Evolutionary conservation across 306 rosid genomes (phyloP), one percentile per base, ranked within the genome.

Genomic region (Inga leiocalycina): DNA sequence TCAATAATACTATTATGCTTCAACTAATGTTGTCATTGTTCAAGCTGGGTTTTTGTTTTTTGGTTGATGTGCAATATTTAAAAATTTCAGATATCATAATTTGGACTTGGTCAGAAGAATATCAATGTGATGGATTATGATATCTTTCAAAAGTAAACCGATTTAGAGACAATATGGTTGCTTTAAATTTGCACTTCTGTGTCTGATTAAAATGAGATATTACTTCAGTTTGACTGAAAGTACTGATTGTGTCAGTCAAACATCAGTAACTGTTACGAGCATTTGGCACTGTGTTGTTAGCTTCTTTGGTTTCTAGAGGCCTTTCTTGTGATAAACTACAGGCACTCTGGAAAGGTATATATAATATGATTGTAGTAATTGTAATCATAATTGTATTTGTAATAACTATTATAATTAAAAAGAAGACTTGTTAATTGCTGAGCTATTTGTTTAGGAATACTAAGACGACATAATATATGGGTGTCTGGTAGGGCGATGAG

Each of bases 181-280:
- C 20, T 22, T 84, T 84, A 68, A 75, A 76, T 80, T 46, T 59
- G 71, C 37, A 80, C n/a, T 15, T 35, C 39, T 35, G 13, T 80
- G 57, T 61, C 70, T 80, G 68, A 59, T 76, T 65, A 80, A 75
- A 44, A 19, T 37, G 3, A 39, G 69, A 57, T 16, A n/a, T 71
- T 44, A 4, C 19, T 41, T 17, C 24, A 27, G 24, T 73, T 48
- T 41, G 34, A 48, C 43, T 14, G 77, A 73, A 73, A 14, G 48
- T 30, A 5, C 35, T 73, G 61, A 24, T 27, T 72, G 12, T 45
- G 54, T 49, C 54, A 30, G 10, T 49, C 24, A 8, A 22, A 71
- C 27, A 15, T 71, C 12, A 22, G 76, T 46, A 22, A 14, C 76
- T 13, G 16, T 13, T 5, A 10, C 10, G 22, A 72, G 76, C 59